A percentile compares a stretch with the other conserved stretches of the same genome.
These are phyloP conservation scores for Plasmodium fragile DNA, from an alignment of 169 alveolate species.

Conservation along the genomic window DNA sequence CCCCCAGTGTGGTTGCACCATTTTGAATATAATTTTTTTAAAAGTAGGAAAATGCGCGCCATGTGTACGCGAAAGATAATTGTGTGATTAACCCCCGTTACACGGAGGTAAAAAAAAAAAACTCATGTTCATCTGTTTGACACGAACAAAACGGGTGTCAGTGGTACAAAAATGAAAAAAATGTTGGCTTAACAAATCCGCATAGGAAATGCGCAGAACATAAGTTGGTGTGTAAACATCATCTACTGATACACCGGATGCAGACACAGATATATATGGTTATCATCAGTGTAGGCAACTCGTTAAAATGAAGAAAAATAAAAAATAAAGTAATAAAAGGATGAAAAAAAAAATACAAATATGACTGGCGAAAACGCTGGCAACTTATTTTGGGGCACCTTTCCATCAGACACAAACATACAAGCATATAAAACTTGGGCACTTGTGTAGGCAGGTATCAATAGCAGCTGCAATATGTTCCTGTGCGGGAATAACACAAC, in stretches of 20 bases:
- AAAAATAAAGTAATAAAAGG: not conserved
- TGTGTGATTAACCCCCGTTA: not conserved
- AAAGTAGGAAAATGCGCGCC: not conserved
- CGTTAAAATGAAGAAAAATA: not conserved
- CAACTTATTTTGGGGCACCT: not conserved
- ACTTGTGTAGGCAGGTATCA: not conserved
- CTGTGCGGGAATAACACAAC: not conserved
- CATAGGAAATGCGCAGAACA: not conserved
- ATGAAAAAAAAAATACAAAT: not conserved
- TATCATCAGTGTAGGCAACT: constrained; percentile 1
- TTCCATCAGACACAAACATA: not conserved
- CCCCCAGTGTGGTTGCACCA: not conserved
- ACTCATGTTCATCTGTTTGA: not conserved
- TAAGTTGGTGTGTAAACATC: not conserved
- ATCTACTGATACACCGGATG: not conserved
- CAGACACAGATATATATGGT: not conserved
- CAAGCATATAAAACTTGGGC: not conserved
- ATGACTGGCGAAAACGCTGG: not conserved
- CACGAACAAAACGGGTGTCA: not conserved
- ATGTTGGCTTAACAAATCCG: not conserved
- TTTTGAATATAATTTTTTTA: not conserved
- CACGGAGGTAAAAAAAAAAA: not conserved
- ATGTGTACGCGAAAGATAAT: not conserved
- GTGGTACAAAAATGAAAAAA: not conserved
- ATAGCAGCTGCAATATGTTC: not conserved